phyloP scores from a whole-genome alignment of 768 basidiomycete genomes.

The Suillus subluteus region DNA sequence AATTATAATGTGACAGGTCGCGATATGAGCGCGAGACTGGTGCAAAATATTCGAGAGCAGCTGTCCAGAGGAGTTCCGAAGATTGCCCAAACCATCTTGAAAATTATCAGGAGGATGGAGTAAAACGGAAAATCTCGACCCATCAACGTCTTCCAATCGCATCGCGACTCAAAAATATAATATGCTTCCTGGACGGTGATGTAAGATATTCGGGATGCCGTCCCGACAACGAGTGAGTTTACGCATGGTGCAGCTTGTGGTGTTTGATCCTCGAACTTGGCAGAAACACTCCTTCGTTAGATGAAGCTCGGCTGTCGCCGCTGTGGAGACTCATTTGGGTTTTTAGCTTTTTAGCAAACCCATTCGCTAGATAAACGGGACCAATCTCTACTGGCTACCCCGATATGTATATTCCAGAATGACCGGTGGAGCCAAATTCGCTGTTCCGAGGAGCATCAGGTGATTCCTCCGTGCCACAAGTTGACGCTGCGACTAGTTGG shows the following conservation, averaged over 20 bases:
- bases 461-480: conserved; percentile 29
- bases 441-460: conserved; percentile 35
- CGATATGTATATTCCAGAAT: conserved; percentile 25
- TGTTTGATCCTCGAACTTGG: conserved; percentile 26
- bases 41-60: conserved; percentile 15
- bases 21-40: conserved; percentile 27
- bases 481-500: conserved; percentile 24
- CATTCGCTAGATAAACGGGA: conserved; percentile 23
- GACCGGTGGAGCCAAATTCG: conserved; percentile 30
- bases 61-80: background rate
- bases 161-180: background rate
- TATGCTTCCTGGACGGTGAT: conserved; percentile 4
- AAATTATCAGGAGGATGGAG: background rate
- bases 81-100: background rate
- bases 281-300: conserved; percentile 20
- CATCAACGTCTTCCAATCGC: background rate
- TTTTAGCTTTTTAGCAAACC: conserved; percentile 37
- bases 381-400: conserved; percentile 20
- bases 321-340: conserved; percentile 36
- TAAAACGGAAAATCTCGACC: background rate
- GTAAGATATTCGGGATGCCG: conserved; percentile 25
- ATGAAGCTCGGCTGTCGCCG: conserved; percentile 24
- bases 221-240: conserved; percentile 24
- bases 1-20: conserved; percentile 23
- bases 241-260: conserved; percentile 18